Conservation (phyloP, 352 stramenopile species). For the Pythium folliculosum region DNA sequence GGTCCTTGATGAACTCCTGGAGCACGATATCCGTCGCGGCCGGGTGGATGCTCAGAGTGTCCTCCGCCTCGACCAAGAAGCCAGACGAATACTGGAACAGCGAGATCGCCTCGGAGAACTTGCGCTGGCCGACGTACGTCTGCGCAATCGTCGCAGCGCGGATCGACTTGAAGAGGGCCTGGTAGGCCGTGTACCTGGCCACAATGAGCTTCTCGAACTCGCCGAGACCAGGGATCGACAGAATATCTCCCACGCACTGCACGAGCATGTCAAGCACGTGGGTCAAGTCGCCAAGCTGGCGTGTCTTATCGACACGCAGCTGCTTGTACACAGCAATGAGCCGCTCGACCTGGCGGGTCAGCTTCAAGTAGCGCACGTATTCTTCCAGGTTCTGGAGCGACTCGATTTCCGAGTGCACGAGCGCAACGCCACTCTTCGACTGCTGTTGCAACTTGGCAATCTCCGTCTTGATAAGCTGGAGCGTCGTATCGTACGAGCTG, state of each 20-base stretch:
- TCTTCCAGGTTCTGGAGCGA: constrained; percentile 67
- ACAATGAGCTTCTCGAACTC: constrained; percentile 53
- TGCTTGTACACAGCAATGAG: constrained; percentile 65
- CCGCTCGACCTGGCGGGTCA: constrained; percentile 72
- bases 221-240: constrained; percentile 57
- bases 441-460: constrained; percentile 70
- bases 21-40: constrained; percentile 62
- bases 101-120: constrained; percentile 68
- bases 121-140: constrained; percentile 61
- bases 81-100: constrained; percentile 73
- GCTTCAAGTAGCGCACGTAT: constrained; percentile 74
- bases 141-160: constrained; percentile 64
- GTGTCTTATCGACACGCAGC: constrained; percentile 48
- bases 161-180: constrained; percentile 66
- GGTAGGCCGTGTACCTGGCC: constrained; percentile 72
- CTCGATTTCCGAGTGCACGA: constrained; percentile 78
- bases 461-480: constrained; percentile 69
- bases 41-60: constrained; percentile 55
- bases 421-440: constrained; percentile 69
- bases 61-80: constrained; percentile 63
- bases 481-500: constrained; percentile 67
- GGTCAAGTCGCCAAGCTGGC: constrained; percentile 62
- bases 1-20: constrained; percentile 60
- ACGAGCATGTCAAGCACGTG: constrained; percentile 86
- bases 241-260: constrained; percentile 78